phyloP scores from a whole-genome alignment of 2,329 filamentous ascomycete species.

The Dothideomycetes sp. region DNA sequence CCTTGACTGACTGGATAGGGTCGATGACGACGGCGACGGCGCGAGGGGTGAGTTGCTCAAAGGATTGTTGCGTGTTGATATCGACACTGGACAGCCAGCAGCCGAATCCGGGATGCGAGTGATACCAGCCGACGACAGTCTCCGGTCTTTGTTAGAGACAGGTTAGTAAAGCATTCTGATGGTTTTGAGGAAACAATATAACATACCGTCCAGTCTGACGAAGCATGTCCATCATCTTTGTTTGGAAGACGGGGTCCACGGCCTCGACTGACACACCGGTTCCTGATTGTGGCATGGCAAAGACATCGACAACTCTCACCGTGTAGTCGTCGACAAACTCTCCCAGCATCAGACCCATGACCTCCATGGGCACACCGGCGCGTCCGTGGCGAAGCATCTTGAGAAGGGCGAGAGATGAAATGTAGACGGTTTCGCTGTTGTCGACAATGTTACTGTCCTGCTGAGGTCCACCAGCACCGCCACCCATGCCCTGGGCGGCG shows the following conservation, averaged over 20 bases:
- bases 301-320: conserved; percentile 94
- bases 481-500: conserved; percentile 53
- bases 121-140: conserved; percentile 98
- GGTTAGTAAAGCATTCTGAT: too few species aligned
- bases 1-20: conserved; percentile 97
- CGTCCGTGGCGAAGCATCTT: conserved; percentile 98
- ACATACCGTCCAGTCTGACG: conserved; percentile 93
- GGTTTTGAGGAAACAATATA: too few species aligned
- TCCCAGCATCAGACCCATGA: conserved; percentile 98
- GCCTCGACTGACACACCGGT: conserved; percentile 97
- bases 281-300: conserved; percentile 98
- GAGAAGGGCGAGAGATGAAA: conserved; percentile 88
- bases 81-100: conserved; percentile 99
- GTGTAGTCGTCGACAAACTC: conserved; percentile 99
- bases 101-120: conserved; percentile 96
- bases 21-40: conserved; percentile 97
- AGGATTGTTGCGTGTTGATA: conserved; percentile 99
- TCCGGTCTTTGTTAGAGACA: conserved; percentile 55
- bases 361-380: conserved; percentile 98
- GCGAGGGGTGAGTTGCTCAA: conserved; percentile 93
- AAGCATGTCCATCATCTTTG: conserved; percentile 99
- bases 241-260: conserved; percentile 96
- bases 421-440: conserved; percentile 98
- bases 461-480: conserved; percentile 44
- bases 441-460: conserved; percentile 94